phyloP scores from a whole-genome alignment of 768 basidiomycete species.

The Tulasnella sp. region DNA sequence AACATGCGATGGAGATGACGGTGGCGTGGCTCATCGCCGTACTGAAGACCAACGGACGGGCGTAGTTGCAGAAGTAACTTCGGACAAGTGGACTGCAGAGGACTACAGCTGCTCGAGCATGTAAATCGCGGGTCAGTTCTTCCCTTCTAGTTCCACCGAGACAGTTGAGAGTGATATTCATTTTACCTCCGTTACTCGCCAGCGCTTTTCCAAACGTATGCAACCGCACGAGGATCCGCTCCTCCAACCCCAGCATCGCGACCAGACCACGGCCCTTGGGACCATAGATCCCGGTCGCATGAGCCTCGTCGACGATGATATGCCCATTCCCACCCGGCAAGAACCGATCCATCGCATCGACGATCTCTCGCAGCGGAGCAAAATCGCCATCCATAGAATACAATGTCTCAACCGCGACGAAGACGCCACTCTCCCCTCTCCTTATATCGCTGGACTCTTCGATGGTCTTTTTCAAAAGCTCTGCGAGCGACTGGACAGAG shows the following conservation, averaged over 20 bases:
- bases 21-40: slow-evolving; percentile 71
- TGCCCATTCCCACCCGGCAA: slow-evolving; percentile 56
- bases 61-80: slow-evolving; percentile 85
- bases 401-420: slow-evolving; percentile 77
- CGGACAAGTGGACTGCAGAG: slow-evolving; percentile 60
- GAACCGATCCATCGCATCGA: slow-evolving; percentile 45
- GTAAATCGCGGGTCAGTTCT: neutral
- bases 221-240: slow-evolving; percentile 61
- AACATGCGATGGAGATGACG: slow-evolving; percentile 61
- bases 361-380: slow-evolving; percentile 57
- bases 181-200: slow-evolving; percentile 67
- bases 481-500: slow-evolving; percentile 40
- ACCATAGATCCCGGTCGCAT: slow-evolving; percentile 86
- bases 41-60: slow-evolving; percentile 82
- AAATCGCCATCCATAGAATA: slow-evolving; percentile 97
- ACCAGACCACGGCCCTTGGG: slow-evolving; percentile 65
- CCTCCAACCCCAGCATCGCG: slow-evolving; percentile 53
- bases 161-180: no score
- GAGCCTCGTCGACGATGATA: slow-evolving; percentile 85
- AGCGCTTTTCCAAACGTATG: slow-evolving; percentile 93
- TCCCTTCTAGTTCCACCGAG: no score
- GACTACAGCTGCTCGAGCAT: slow-evolving; percentile 49
- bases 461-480: slow-evolving; percentile 34
- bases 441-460: slow-evolving; percentile 29
- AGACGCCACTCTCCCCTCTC: slow-evolving; percentile 41